A percentile compares a stretch with the other conserved stretches of the same genome.
Evolutionary conservation across 2,329 filamentous ascomycete species (phyloP).

Genomic region (Paradendryphiella salina): DNA sequence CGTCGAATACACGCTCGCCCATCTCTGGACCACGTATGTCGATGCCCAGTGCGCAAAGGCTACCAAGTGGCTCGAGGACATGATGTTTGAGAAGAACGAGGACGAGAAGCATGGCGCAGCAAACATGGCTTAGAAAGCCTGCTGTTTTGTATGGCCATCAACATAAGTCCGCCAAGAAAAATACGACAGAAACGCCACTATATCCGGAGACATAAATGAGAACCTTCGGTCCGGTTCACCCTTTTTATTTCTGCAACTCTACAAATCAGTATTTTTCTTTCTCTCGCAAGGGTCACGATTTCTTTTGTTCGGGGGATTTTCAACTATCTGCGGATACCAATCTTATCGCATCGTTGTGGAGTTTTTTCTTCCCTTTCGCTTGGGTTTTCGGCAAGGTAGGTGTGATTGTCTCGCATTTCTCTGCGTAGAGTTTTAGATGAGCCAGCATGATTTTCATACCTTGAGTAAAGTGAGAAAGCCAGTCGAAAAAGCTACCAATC

Average conservation of each 20-base stretch:
- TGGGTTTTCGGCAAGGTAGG: too few species aligned
- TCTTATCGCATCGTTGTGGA: slow-evolving; percentile 7
- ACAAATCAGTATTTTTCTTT: background rate
- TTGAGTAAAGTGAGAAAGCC: too few species aligned
- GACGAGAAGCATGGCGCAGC: slow-evolving; percentile 43
- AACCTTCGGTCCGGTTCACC: slow-evolving; percentile 5
- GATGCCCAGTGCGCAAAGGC: slow-evolving; percentile 55
- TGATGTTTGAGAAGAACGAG: slow-evolving; percentile 52
- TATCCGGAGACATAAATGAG: slow-evolving; percentile 10
- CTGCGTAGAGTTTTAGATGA: too few species aligned
- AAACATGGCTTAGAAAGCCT: slow-evolving; percentile 26
- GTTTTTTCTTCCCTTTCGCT: background rate
- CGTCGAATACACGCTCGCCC: slow-evolving; percentile 54
- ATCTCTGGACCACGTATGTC: slow-evolving; percentile 58
- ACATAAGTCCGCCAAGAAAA: background rate
- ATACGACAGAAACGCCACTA: background rate
- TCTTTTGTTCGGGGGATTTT: slow-evolving; percentile 3
- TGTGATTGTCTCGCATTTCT: too few species aligned
- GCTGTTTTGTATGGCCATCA: background rate
- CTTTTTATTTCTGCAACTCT: background rate
- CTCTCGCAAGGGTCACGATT: slow-evolving; percentile 6
- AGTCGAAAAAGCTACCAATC: too few species aligned
- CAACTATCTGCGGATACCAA: slow-evolving; percentile 11
- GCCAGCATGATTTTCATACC: too few species aligned
- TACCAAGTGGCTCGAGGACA: slow-evolving; percentile 54